A percentile compares a stretch with the other conserved stretches of the same genome.
These are phyloP conservation scores for Heterobasidion parviporum DNA, from an alignment of 1,284 basidiomycete species.

Conservation along the genomic window DNA sequence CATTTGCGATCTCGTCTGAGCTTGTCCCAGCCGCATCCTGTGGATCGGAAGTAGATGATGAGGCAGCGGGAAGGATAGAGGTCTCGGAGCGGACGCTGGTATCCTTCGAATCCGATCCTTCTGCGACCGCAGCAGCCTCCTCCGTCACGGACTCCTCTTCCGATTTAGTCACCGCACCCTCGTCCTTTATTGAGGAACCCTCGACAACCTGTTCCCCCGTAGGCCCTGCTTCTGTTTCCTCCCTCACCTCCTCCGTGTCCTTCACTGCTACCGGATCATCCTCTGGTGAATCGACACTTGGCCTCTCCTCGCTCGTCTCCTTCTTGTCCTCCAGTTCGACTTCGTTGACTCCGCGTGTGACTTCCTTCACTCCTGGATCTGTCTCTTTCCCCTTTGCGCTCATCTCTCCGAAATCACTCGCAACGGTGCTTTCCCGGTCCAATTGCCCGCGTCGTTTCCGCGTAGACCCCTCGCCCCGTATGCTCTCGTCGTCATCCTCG, in stretches of 20 bases:
- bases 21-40: not conserved
- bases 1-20: not conserved
- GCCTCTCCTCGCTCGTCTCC: not conserved
- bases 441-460: slow-evolving; percentile 21
- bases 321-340: slow-evolving; percentile 13
- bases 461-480: slow-evolving; percentile 36
- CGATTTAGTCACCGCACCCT: not conserved
- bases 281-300: not conserved
- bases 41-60: not conserved
- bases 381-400: slow-evolving; percentile 14
- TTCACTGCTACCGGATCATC: not conserved
- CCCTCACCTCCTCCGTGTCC: slow-evolving; percentile 7
- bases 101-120: not conserved
- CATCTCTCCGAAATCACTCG: slow-evolving; percentile 12
- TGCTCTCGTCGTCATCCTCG: slow-evolving; percentile 32
- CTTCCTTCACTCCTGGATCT: slow-evolving; percentile 10
- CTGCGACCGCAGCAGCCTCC: not conserved
- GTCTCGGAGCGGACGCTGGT: not conserved
- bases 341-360: slow-evolving; percentile 33
- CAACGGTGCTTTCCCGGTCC: slow-evolving; percentile 9
- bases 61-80: not conserved
- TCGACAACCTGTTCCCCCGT: slow-evolving; percentile 19
- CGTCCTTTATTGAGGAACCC: slow-evolving; percentile 2
- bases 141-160: not conserved
- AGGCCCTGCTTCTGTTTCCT: slow-evolving; percentile 20